Conservation (phyloP, 805 yeast genomes). For the Myxozyma udenii region DNA sequence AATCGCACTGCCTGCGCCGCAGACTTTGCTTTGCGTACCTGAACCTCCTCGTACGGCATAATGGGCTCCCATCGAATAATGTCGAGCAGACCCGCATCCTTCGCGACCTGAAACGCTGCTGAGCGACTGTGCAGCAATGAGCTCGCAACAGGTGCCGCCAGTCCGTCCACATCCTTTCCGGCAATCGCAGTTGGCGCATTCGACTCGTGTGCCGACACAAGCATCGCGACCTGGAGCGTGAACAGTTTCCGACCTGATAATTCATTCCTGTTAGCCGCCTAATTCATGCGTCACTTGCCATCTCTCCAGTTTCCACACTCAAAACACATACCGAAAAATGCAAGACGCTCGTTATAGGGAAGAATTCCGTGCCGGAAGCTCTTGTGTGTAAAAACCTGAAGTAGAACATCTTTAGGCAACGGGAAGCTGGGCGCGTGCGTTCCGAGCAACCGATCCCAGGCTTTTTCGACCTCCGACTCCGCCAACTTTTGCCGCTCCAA, state of each 20-base stretch:
- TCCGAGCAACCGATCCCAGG: slow-evolving; percentile 19
- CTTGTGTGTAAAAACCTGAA: slow-evolving; percentile 88
- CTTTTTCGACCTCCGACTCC: slow-evolving; percentile 5
- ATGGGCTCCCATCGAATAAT: slow-evolving; percentile 16
- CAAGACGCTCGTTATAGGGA: slow-evolving; percentile 84
- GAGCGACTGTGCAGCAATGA: slow-evolving; percentile 15
- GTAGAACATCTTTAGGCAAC: slow-evolving; percentile 58
- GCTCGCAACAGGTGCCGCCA: slow-evolving; percentile 9
- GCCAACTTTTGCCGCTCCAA: neutral
- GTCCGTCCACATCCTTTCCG: slow-evolving; percentile 19
- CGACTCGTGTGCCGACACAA: slow-evolving; percentile 6
- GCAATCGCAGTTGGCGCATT: slow-evolving; percentile 15
- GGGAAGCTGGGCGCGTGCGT: slow-evolving; percentile 42
- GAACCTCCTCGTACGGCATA: neutral
- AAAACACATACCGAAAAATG: slow-evolving; percentile 45
- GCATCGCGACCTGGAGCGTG: slow-evolving; percentile 14
- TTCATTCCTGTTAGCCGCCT: too few species aligned
- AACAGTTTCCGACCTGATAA: slow-evolving; percentile 21
- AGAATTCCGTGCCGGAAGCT: slow-evolving; percentile 88
- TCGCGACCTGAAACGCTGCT: slow-evolving; percentile 10
- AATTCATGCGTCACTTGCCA: neutral
- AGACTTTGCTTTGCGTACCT: too few species aligned
- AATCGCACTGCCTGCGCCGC: too few species aligned
- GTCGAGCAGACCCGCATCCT: slow-evolving; percentile 7
- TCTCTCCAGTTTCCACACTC: too few species aligned